Percentiles rank a stretch among this genome's conserved stretches.
Evolutionary conservation across 495 filamentous ascomycete genomes (phyloP).

Genomic region (Lepidopterella palustris): DNA sequence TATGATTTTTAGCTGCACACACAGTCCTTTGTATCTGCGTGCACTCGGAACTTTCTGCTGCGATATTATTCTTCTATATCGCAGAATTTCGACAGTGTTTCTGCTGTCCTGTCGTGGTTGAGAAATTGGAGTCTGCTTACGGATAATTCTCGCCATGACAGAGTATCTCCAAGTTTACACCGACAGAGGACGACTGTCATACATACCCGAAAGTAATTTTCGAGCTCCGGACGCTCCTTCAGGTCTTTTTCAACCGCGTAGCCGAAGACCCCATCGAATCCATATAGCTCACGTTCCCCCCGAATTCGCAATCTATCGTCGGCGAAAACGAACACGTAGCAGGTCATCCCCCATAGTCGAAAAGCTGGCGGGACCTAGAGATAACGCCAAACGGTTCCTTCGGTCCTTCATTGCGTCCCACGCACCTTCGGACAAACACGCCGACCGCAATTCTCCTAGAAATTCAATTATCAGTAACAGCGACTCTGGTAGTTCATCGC

Average conservation of each 20-base stretch:
- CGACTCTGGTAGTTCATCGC: conserved; percentile 9
- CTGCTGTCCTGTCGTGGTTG: too few relatives aligned
- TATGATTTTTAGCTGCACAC: conserved; percentile 26
- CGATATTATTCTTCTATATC: too few relatives aligned
- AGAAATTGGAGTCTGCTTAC: conserved; percentile 10
- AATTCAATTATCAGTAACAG: conserved; percentile 16
- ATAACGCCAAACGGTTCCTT: conserved; percentile 42
- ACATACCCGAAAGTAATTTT: conserved; percentile 23
- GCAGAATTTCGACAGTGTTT: too few relatives aligned
- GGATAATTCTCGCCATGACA: conserved; percentile 16
- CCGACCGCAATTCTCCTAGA: conserved; percentile 5
- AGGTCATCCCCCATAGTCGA: conserved; percentile 14
- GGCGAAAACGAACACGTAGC: conserved; percentile 6
- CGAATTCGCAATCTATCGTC: conserved; percentile 16
- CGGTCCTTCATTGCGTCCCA: conserved; percentile 35
- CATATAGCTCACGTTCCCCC: conserved; percentile 23
- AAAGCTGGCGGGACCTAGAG: conserved; percentile 41
- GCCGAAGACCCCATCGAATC: conserved; percentile 26
- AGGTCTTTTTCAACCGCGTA: conserved; percentile 21
- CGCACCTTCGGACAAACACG: neutral
- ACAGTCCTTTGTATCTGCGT: conserved; percentile 5
- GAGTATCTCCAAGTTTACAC: conserved; percentile 23
- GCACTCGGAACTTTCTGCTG: too few relatives aligned
- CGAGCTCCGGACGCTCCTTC: conserved; percentile 8
- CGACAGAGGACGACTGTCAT: conserved; percentile 25